Evolutionary conservation across 371 early-diverging fungal genomes (phyloP).

Genomic region (Mortierella sp.): DNA sequence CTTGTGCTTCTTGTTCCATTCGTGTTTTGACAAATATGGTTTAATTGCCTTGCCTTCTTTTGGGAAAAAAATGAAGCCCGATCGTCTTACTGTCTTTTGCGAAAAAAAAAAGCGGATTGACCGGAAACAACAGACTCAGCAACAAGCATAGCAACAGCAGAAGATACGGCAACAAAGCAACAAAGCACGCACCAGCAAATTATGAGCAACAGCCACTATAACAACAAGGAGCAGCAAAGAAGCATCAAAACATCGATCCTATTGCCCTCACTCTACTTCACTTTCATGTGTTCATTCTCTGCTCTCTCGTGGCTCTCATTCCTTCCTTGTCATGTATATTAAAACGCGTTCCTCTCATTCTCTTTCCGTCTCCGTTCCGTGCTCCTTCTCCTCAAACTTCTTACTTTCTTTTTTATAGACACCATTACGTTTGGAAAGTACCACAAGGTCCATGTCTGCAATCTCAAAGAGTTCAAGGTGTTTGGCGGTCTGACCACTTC

Average conservation of each 20-base stretch:
- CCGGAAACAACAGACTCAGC: no score
- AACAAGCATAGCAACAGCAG: no score
- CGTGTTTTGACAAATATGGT: neutral
- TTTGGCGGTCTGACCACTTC: constrained; percentile 86
- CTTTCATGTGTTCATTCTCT: neutral
- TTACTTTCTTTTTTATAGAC: constrained; percentile 55
- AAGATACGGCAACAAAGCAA: no score
- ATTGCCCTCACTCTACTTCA: no score
- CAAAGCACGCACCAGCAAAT: neutral
- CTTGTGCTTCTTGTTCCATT: neutral
- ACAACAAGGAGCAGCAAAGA: neutral
- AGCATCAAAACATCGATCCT: neutral
- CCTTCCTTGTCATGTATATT: neutral
- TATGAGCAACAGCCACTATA: neutral
- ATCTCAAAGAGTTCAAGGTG: constrained; percentile 96
- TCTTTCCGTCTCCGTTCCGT: neutral
- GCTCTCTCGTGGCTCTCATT: neutral
- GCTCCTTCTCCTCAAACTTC: neutral
- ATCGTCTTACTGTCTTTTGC: neutral
- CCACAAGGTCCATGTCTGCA: constrained; percentile 97
- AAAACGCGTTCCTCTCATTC: neutral
- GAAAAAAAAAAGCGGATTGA: no score
- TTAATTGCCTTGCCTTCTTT: neutral
- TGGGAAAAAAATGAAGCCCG: neutral
- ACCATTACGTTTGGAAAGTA: constrained; percentile 97